Percentiles rank a stretch among this genome's conserved stretches.
These are phyloP conservation scores for Setaria viridis DNA, from an alignment of 202 grass and related monocot genomes.

Conservation along the genomic window DNA sequence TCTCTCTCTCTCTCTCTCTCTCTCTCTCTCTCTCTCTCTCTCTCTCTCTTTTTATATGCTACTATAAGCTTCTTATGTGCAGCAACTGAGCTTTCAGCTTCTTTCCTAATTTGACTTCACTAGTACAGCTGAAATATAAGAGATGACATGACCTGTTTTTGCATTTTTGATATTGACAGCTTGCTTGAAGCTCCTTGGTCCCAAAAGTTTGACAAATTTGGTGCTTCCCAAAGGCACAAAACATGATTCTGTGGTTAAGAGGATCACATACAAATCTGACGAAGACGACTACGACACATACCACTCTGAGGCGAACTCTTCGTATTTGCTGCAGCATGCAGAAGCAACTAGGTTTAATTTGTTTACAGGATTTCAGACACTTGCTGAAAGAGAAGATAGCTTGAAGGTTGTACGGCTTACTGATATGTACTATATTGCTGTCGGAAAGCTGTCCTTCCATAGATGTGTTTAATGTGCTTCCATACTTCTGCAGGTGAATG, in stretches of 20 bases:
- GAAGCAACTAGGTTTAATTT: constrained; percentile 77
- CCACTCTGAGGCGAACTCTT: constrained; percentile 46
- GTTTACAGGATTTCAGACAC: constrained; percentile 89
- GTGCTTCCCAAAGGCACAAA: constrained; percentile 53
- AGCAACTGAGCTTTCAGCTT: not conserved
- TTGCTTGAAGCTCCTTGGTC: constrained; percentile 78
- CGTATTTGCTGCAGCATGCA: constrained; percentile 60
- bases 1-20: no score
- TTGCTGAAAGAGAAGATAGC: constrained; percentile 83
- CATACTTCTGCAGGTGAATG: constrained; percentile 68
- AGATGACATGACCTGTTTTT: constrained; percentile 8
- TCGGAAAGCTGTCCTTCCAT: not conserved
- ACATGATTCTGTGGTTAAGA: constrained; percentile 52
- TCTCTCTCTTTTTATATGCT: no score
- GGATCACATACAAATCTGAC: constrained; percentile 72
- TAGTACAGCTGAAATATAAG: not conserved
- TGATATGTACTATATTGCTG: not conserved
- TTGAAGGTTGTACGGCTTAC: constrained; percentile 61
- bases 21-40: no score
- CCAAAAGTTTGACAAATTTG: constrained; percentile 63
- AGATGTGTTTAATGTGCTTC: constrained; percentile 32
- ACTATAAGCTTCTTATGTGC: not conserved
- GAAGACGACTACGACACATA: constrained; percentile 60
- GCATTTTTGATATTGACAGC: constrained; percentile 58
- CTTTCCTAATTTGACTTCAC: not conserved